Conservation (phyloP, 2,329 filamentous ascomycete species). For the Pseudogymnoascus sp. region DNA sequence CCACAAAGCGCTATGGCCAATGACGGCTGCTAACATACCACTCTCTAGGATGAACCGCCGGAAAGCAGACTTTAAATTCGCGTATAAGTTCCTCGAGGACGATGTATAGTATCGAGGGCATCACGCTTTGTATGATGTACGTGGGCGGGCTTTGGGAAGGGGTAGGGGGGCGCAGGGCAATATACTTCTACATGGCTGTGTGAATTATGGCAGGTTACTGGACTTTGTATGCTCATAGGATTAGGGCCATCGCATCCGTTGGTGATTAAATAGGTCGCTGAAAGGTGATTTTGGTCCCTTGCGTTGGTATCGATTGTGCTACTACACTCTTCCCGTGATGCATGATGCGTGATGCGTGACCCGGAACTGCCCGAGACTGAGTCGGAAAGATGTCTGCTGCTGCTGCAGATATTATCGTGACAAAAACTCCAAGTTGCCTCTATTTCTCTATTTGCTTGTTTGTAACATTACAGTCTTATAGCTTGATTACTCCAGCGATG, state of each 20-base stretch:
- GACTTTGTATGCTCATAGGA: conserved; percentile 6
- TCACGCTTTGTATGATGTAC: conserved; percentile 21
- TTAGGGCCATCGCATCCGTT: not conserved
- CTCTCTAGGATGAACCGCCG: conserved; percentile 85
- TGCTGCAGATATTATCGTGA: not conserved
- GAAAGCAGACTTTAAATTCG: conserved; percentile 97
- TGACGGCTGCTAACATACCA: conserved; percentile 9
- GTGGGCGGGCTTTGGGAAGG: not conserved
- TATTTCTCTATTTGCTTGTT: not conserved
- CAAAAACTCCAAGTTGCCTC: not conserved
- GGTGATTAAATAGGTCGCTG: not conserved
- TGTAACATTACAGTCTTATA: conserved; percentile 9
- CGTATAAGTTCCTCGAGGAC: conserved; percentile 95
- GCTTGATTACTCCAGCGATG: conserved; percentile 36
- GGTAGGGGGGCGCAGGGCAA: not conserved
- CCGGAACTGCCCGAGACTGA: not conserved
- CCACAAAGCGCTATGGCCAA: not conserved
- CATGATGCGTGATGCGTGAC: not conserved
- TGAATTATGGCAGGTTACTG: conserved; percentile 5
- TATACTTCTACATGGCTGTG: conserved; percentile 8
- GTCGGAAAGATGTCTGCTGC: not conserved
- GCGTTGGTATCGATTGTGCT: not conserved
- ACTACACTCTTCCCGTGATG: not conserved
- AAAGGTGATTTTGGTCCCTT: not conserved
- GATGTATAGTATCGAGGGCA: conserved; percentile 71